Base-by-base conservation (phyloP, 177 flowering plant genomes). In the Vitis hybrid region DNA sequence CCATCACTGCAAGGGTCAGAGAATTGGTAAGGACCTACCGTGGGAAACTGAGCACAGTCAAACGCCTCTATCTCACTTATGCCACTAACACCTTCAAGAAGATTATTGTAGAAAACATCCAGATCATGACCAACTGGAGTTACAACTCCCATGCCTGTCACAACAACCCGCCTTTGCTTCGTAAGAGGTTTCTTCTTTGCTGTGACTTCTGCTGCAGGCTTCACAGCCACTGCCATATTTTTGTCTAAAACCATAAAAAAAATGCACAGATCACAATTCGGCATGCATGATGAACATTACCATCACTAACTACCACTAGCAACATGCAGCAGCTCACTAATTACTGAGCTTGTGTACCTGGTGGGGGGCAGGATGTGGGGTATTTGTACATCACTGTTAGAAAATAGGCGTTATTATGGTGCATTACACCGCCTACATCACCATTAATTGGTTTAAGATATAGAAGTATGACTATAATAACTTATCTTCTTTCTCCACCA, bases 1-100 rank as follows among this genome's bases (percentile, higher is more conserved):
- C 45, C 45, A 40, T 40, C 45, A 56, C 10, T 63, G 45, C 21
- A 60, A 40, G 45, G 51, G 61, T 60, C 60, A 50, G 19, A 58
- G 30, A 68, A n/a, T 10, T 56, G 19, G 12, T 19, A 60, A 65
- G 34, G 18, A 75, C 45, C 60, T 88, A 96, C 99, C 68, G 98
- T 93, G 10, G 99, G 95, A 77, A 78, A 96, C 48, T 82, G 82
- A 21, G 97, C 69, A 74, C 98, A 92, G 72, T 96, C 98, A 80
- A 96, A 96, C 45, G 91, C 78, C 87, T 96, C 97, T 19, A 96
- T 96, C 77, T 88, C 89, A 80, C 90, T 91, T 51, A 96, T 82
- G 55, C 99, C 99, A 77, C 99, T 96, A 78, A 83, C 88, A 70
- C 99, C 99, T 58, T 92, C 91, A 70, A 96, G 98, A 67, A 96